Percentiles rank a stretch among this genome's conserved stretches.
These are phyloP conservation scores for Puccinia sorghi DNA, from an alignment of 1,284 basidiomycete species.

Conservation along the genomic window DNA sequence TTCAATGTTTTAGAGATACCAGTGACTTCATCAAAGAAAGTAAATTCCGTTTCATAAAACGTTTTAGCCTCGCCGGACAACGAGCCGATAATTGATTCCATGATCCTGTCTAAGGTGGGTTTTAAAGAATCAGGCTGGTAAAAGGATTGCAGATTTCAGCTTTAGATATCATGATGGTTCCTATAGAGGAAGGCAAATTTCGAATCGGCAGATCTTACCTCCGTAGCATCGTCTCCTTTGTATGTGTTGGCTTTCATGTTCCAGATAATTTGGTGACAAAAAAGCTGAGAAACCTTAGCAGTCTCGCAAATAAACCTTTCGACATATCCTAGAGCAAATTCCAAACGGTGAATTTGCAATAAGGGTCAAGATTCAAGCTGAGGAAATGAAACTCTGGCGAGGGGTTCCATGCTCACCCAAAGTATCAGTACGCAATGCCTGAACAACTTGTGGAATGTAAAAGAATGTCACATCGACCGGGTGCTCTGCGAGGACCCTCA, in stretches of 20 bases:
- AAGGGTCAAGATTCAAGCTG: background rate
- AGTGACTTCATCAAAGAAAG: constrained; percentile 94
- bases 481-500: constrained; percentile 91
- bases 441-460: constrained; percentile 98
- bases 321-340: constrained; percentile 72
- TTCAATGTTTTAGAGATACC: constrained; percentile 97
- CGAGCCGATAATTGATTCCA: constrained; percentile 74
- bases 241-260: constrained; percentile 99
- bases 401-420: constrained; percentile 66
- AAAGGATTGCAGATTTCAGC: background rate
- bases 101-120: constrained; percentile 85
- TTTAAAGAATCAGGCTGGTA: constrained; percentile 88
- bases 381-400: constrained; percentile 12
- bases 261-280: constrained; percentile 99
- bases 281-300: constrained; percentile 92
- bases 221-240: constrained; percentile 81
- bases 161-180: too few relatives aligned
- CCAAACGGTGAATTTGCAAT: background rate
- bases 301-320: constrained; percentile 95
- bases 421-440: constrained; percentile 84
- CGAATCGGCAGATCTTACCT: constrained; percentile 63
- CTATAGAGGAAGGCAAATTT: too few relatives aligned
- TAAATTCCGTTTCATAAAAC: constrained; percentile 94
- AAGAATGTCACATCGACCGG: constrained; percentile 96
- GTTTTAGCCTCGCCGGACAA: constrained; percentile 85